Conservation (phyloP, 140 eudicot genomes). For the Erigeron philadelphicus region DNA sequence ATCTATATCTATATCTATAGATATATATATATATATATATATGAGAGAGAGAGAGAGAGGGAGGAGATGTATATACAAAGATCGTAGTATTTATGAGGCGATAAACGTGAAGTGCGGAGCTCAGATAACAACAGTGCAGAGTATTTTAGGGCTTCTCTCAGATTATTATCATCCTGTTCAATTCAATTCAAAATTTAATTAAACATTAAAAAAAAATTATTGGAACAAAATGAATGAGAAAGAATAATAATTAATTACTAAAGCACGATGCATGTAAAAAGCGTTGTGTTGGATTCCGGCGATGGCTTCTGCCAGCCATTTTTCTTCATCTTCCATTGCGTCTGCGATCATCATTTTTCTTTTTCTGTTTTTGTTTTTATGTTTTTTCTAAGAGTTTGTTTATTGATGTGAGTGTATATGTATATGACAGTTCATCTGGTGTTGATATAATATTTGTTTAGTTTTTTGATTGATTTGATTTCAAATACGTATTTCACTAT, state of each 20-base stretch:
- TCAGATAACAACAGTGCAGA: constrained; percentile 90
- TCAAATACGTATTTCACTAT: too few relatives aligned
- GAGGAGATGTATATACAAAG: constrained; percentile 51
- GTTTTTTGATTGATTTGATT: too few relatives aligned
- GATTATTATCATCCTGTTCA: constrained; percentile 72
- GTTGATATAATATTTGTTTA: too few relatives aligned
- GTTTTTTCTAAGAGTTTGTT: constrained; percentile 7
- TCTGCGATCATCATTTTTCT: constrained; percentile 38
- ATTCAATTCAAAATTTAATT: not conserved
- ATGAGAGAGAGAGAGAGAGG: not conserved
- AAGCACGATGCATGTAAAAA: constrained; percentile 84
- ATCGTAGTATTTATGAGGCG: constrained; percentile 93
- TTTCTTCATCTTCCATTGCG: constrained; percentile 91
- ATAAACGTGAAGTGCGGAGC: constrained; percentile 87
- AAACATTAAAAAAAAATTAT: too few relatives aligned
- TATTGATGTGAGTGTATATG: not conserved
- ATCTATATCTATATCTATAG: not conserved
- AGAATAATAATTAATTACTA: constrained; percentile 41
- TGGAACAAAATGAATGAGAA: not conserved
- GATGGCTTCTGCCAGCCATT: constrained; percentile 98
- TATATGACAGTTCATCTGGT: not conserved
- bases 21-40: too few relatives aligned
- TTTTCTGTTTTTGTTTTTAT: not conserved
- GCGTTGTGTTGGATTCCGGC: constrained; percentile 98
- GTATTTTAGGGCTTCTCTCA: constrained; percentile 87